These are phyloP conservation scores for Purpureocillium lavendulum DNA, from an alignment of 2,329 filamentous ascomycete genomes.

Conservation along the genomic window DNA sequence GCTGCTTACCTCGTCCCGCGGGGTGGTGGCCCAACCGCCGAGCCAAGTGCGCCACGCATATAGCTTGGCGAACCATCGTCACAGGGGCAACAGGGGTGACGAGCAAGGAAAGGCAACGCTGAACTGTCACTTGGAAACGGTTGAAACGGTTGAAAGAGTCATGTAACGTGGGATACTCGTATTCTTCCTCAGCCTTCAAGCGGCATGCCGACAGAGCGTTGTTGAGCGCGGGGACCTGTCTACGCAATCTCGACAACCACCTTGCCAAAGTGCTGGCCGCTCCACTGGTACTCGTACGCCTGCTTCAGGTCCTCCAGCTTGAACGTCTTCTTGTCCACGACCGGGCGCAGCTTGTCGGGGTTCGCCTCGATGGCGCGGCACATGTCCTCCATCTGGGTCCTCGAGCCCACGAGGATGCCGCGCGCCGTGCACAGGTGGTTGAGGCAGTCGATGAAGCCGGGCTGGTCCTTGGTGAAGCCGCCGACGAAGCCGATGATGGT, in stretches of 20 bases:
- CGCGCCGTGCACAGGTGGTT: slow-evolving; percentile 29
- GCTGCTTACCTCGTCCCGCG: too few relatives aligned
- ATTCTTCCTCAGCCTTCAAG: too few relatives aligned
- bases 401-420: slow-evolving; percentile 36
- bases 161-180: too few relatives aligned
- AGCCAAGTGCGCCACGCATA: too few relatives aligned
- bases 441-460: slow-evolving; percentile 24
- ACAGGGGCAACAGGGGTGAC: too few relatives aligned
- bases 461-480: slow-evolving; percentile 16
- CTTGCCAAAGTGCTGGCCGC: slow-evolving; percentile 30
- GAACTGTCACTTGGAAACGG: too few relatives aligned
- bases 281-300: slow-evolving; percentile 31
- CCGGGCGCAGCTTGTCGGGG: slow-evolving; percentile 32
- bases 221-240: too few relatives aligned
- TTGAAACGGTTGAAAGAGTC: too few relatives aligned
- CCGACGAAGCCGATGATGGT: slow-evolving; percentile 29
- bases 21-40: too few relatives aligned
- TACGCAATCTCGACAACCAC: slow-evolving; percentile 23
- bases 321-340: slow-evolving; percentile 38
- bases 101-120: too few relatives aligned
- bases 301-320: slow-evolving; percentile 34
- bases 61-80: too few relatives aligned
- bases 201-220: neutral
- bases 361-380: slow-evolving; percentile 37
- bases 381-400: slow-evolving; percentile 43